Percentiles rank a stretch among this genome's conserved stretches.
These are phyloP conservation scores for Ceratocystis variospora DNA, from an alignment of 2,329 filamentous ascomycete genomes.

Conservation along the genomic window DNA sequence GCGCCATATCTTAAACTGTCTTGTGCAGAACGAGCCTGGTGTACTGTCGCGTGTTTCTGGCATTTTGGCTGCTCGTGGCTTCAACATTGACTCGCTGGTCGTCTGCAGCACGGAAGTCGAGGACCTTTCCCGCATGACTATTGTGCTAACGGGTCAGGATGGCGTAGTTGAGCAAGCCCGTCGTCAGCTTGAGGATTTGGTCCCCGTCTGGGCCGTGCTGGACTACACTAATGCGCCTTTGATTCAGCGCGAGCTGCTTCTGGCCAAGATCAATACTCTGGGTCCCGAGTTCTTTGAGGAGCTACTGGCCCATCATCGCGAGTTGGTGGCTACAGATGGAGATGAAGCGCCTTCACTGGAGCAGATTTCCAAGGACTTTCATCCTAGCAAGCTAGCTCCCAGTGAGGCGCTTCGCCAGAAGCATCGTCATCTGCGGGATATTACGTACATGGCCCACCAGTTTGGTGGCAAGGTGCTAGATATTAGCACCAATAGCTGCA, in stretches of 20 bases:
- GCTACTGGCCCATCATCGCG: conserved; percentile 83
- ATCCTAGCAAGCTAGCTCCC: conserved; percentile 71
- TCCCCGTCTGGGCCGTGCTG: conserved; percentile 94
- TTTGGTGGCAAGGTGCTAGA: conserved; percentile 96
- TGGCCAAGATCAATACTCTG: conserved; percentile 92
- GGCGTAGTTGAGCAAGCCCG: conserved; percentile 95
- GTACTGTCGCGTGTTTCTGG: conserved; percentile 93
- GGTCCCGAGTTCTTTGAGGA: conserved; percentile 98
- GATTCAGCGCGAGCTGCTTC: conserved; percentile 85
- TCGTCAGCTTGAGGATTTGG: conserved; percentile 86
- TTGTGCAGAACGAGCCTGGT: conserved; percentile 97
- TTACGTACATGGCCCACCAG: conserved; percentile 93
- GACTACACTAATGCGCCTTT: conserved; percentile 89
- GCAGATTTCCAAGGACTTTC: conserved; percentile 54
- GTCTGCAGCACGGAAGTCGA: conserved; percentile 97
- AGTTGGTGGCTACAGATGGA: conserved; percentile 48
- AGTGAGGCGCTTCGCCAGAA: conserved; percentile 90
- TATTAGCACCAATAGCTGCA: conserved; percentile 96
- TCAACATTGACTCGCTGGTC: conserved; percentile 97
- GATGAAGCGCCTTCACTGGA: conserved; percentile 32
- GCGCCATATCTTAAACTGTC: conserved; percentile 91
- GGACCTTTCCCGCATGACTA: conserved; percentile 96
- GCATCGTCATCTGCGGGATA: conserved; percentile 90
- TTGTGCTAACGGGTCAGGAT: conserved; percentile 90
- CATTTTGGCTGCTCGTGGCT: conserved; percentile 86